These are phyloP conservation scores for Candida glucosophila DNA, from an alignment of 1,139 yeast species.

Conservation along the genomic window DNA sequence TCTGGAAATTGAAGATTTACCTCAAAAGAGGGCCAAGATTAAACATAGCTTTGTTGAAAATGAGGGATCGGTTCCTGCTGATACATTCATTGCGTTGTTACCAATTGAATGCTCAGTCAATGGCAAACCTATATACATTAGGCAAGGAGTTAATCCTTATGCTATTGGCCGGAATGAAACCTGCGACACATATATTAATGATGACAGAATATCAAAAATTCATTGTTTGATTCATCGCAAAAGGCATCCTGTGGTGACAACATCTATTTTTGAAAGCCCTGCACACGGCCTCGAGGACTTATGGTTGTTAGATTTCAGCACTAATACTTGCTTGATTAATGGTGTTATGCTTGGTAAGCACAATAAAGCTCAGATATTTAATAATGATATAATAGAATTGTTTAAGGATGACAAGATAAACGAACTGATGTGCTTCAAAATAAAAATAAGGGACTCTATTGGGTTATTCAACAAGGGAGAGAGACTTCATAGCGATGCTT, in stretches of 20 bases:
- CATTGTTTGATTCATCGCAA: constrained; percentile 66
- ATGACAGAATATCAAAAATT: constrained; percentile 70
- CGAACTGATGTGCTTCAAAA: constrained; percentile 45
- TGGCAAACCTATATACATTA: constrained; percentile 41
- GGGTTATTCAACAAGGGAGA: constrained; percentile 44
- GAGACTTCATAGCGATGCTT: constrained; percentile 8
- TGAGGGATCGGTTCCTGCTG: constrained; percentile 12
- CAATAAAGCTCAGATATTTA: constrained; percentile 48
- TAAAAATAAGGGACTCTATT: constrained; percentile 45
- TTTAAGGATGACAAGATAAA: constrained; percentile 50
- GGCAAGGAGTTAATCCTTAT: constrained; percentile 56
- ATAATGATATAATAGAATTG: constrained; percentile 59
- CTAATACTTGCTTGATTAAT: constrained; percentile 74
- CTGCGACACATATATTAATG: constrained; percentile 53
- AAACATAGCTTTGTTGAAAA: background rate
- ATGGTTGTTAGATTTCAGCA: constrained; percentile 77
- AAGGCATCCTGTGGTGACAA: constrained; percentile 45
- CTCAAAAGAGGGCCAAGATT: background rate
- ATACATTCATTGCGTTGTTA: constrained; percentile 20
- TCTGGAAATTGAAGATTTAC: no score
- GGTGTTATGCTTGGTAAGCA: constrained; percentile 51
- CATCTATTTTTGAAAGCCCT: constrained; percentile 54
- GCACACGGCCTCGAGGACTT: constrained; percentile 62
- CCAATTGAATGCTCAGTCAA: constrained; percentile 24
- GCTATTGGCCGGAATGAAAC: constrained; percentile 58